phyloP scores from a whole-genome alignment of 202 grass and related monocot species.

The Zoysia matrella region DNA sequence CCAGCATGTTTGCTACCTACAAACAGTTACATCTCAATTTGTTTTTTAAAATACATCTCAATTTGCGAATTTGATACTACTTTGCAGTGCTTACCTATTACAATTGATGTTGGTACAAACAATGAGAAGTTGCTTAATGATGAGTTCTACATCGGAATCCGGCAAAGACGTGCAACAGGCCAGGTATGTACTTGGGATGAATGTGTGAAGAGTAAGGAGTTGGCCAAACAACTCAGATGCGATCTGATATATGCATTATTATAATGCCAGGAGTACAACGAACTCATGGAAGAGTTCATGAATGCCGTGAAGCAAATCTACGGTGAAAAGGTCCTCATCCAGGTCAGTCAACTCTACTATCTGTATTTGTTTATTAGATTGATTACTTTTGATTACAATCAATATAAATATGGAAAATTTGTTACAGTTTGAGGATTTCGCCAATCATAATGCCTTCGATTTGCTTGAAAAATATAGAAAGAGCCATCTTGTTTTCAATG shows the following conservation, averaged over 20 bases:
- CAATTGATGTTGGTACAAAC: constrained; percentile 98
- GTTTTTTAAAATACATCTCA: neutral
- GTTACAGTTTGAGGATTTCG: constrained; percentile 98
- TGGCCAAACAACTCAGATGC: constrained; percentile 13
- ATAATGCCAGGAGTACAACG: constrained; percentile 78
- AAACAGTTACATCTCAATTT: constrained; percentile 12
- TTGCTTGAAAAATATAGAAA: constrained; percentile 84
- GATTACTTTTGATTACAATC: constrained; percentile 16
- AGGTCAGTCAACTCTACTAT: constrained; percentile 55
- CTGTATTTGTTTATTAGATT: constrained; percentile 13
- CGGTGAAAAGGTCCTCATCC: constrained; percentile 96
- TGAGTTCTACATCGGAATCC: constrained; percentile 96
- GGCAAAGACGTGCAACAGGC: constrained; percentile 87
- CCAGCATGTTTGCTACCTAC: constrained; percentile 8
- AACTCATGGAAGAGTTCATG: constrained; percentile 96
- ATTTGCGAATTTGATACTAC: constrained; percentile 5
- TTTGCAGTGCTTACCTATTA: constrained; percentile 90
- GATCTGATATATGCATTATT: constrained; percentile 30
- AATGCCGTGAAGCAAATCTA: constrained; percentile 83
- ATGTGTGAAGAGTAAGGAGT: constrained; percentile 26
- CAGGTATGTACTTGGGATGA: constrained; percentile 55
- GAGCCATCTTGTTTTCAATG: constrained; percentile 98
- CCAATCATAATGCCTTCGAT: constrained; percentile 55
- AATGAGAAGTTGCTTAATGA: constrained; percentile 87
- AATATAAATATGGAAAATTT: constrained; percentile 33